Evolutionary conservation across 306 rosid genomes (phyloP).

Genomic region (Gleditsia sinensis): DNA sequence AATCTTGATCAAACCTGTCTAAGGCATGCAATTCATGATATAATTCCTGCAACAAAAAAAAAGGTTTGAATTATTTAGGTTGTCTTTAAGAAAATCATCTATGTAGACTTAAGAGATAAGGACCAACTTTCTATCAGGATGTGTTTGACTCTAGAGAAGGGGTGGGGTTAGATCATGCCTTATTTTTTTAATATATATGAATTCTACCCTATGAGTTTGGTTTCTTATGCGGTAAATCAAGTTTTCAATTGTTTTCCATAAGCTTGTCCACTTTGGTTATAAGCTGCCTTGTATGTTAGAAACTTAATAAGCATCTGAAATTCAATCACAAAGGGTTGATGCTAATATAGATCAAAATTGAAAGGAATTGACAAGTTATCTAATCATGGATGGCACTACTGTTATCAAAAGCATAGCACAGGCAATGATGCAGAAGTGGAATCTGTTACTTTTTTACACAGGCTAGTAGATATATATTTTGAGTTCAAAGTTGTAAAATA

Average conservation of each 20-base stretch:
- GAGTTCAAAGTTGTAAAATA: no score
- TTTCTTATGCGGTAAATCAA: no score
- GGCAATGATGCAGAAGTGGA: neutral
- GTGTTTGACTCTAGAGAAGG: no score
- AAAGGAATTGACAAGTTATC: neutral
- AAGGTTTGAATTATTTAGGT: neutral
- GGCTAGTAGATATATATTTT: no score
- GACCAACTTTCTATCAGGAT: no score
- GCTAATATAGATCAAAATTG: neutral
- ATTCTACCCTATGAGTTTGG: no score
- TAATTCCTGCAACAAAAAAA: constrained; percentile 53
- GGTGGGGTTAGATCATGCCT: no score
- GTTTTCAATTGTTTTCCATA: no score
- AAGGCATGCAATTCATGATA: constrained; percentile 73
- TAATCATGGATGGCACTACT: neutral
- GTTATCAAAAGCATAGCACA: neutral
- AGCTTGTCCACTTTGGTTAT: no score
- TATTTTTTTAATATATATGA: no score
- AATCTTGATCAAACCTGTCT: constrained; percentile 74
- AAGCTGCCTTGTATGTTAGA: neutral
- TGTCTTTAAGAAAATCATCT: neutral
- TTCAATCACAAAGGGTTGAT: neutral
- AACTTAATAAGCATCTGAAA: neutral
- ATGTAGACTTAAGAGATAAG: no score
- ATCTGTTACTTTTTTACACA: neutral